A percentile compares a stretch with the other conserved stretches of the same genome.
Conservation (phyloP, 2,329 filamentous ascomycete genomes). For the Botrytis deweyae region DNA sequence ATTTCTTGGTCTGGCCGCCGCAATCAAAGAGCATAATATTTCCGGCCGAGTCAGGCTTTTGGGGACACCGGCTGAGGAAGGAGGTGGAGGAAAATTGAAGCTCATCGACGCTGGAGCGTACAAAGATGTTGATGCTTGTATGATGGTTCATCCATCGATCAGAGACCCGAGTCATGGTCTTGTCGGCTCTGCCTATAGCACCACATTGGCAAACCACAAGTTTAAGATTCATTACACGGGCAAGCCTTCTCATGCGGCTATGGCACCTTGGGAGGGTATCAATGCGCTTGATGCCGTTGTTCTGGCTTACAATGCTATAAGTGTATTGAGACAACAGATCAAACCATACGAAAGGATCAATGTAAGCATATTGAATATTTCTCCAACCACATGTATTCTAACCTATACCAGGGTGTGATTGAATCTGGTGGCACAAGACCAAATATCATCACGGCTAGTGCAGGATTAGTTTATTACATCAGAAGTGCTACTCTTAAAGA, state of each 20-base stretch:
- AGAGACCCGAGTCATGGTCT: neutral
- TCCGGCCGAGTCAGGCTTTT: constrained; percentile 38
- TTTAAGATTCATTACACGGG: constrained; percentile 34
- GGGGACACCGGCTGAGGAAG: constrained; percentile 37
- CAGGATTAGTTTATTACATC: constrained; percentile 28
- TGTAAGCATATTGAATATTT: constrained; percentile 40
- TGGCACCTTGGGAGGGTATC: constrained; percentile 42
- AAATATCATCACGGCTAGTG: constrained; percentile 42
- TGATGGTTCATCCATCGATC: constrained; percentile 43
- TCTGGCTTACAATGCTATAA: constrained; percentile 40
- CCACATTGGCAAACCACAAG: constrained; percentile 25
- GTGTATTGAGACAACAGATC: constrained; percentile 39
- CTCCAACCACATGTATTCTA: neutral
- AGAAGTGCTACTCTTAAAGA: constrained; percentile 27
- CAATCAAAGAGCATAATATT: constrained; percentile 29
- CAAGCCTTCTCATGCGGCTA: constrained; percentile 42
- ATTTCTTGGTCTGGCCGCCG: constrained; percentile 40
- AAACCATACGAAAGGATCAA: constrained; percentile 39
- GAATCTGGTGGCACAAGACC: constrained; percentile 40
- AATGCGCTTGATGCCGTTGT: constrained; percentile 45
- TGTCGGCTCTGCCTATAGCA: constrained; percentile 20
- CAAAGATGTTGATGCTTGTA: constrained; percentile 39
- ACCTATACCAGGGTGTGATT: constrained; percentile 16
- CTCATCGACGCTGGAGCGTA: constrained; percentile 47
- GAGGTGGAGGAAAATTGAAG: constrained; percentile 43